phyloP scores from a whole-genome alignment of 1,284 basidiomycete species.

The Malassezia brasiliensis region DNA sequence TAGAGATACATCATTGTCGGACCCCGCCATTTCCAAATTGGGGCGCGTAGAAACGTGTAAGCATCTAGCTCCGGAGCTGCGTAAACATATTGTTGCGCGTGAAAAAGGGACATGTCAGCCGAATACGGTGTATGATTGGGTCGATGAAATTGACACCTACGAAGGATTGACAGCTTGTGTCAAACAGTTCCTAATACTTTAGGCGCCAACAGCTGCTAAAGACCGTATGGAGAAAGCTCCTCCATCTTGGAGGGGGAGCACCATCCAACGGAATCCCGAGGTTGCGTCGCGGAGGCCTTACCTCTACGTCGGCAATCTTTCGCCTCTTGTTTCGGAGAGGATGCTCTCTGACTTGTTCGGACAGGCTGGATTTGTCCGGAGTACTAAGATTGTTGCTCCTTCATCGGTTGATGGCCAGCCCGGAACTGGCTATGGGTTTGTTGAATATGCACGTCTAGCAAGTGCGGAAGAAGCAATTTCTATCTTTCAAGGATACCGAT shows the following conservation, averaged over 20 bases:
- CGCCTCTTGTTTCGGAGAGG: slow-evolving; percentile 64
- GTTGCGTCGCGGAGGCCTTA: slow-evolving; percentile 57
- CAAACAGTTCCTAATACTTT: not conserved
- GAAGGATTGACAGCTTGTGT: not conserved
- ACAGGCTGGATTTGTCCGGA: slow-evolving; percentile 84
- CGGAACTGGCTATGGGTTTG: slow-evolving; percentile 94
- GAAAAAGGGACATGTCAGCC: not conserved
- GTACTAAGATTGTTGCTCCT: slow-evolving; percentile 97
- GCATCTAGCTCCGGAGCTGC: no score
- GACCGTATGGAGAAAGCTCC: not conserved
- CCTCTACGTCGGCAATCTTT: slow-evolving; percentile 93
- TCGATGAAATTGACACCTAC: not conserved
- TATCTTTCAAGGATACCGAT: slow-evolving; percentile 92
- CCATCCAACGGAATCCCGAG: not conserved
- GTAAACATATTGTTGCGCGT: not conserved
- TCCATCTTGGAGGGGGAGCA: not conserved
- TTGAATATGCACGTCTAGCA: slow-evolving; percentile 48
- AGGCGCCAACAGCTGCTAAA: not conserved
- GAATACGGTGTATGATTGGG: not conserved
- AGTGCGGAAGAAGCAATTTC: slow-evolving; percentile 49
- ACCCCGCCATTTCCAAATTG: not conserved
- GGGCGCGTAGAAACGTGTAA: not conserved
- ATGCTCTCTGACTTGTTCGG: slow-evolving; percentile 91
- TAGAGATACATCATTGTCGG: not conserved
- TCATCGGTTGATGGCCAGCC: slow-evolving; percentile 72